Percentiles rank a stretch among this genome's conserved stretches.
phyloP scores from a whole-genome alignment of 2,329 filamentous ascomycete genomes.

The Claviceps sp. region DNA sequence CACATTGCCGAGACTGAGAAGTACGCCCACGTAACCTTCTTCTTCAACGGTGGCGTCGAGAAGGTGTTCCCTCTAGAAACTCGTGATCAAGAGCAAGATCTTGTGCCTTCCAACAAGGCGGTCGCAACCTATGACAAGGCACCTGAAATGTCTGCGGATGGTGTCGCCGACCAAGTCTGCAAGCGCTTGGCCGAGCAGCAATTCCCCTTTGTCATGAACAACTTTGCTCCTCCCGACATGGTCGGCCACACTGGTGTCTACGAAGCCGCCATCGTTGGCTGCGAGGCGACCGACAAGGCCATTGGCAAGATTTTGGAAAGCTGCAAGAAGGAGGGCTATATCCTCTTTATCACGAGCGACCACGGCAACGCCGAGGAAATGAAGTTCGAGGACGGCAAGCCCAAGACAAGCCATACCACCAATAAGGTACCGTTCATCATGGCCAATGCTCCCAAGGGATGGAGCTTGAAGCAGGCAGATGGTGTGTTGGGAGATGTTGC shows the following conservation, averaged over 20 bases:
- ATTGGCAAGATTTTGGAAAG: constrained; percentile 87
- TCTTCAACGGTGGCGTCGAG: constrained; percentile 98
- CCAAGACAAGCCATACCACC: constrained; percentile 94
- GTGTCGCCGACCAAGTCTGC: constrained; percentile 75
- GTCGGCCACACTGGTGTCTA: constrained; percentile 97
- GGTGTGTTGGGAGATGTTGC: constrained; percentile 96
- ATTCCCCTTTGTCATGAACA: constrained; percentile 99
- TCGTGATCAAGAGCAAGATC: constrained; percentile 66
- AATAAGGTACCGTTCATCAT: constrained; percentile 98
- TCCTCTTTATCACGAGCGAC: constrained; percentile 90
- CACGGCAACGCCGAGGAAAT: constrained; percentile 99
- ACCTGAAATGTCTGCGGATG: constrained; percentile 89
- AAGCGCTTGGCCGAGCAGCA: constrained; percentile 75
- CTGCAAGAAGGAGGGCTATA: constrained; percentile 85
- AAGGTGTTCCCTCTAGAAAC: constrained; percentile 88
- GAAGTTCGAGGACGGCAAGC: constrained; percentile 89
- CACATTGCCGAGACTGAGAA: constrained; percentile 98
- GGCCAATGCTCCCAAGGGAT: constrained; percentile 87
- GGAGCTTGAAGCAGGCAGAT: constrained; percentile 68
- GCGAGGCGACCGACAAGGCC: constrained; percentile 78
- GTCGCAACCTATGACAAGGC: constrained; percentile 92
- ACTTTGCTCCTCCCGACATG: constrained; percentile 99
- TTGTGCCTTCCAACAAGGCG: constrained; percentile 75
- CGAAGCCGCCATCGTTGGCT: constrained; percentile 78
- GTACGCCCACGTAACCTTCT: constrained; percentile 98